Conservation (phyloP, 2,329 filamentous ascomycete genomes). For the Cytospora paraplurivora region DNA sequence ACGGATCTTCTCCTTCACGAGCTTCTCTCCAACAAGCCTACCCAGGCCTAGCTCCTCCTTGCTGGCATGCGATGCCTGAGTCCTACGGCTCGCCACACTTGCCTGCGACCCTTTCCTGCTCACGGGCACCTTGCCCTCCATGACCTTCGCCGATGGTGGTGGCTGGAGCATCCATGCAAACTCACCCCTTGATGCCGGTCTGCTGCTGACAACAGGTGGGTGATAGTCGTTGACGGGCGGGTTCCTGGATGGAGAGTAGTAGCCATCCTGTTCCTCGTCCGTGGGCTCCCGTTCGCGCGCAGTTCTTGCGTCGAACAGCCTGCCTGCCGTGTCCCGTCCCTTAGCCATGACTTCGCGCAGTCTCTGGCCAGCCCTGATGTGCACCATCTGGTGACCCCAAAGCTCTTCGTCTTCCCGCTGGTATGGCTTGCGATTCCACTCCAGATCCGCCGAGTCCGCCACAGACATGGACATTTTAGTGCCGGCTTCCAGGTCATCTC, state of each 20-base stretch:
- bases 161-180: conserved; percentile 92
- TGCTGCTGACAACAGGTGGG: conserved; percentile 79
- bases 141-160: conserved; percentile 84
- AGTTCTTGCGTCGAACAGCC: conserved; percentile 53
- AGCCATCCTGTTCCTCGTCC: conserved; percentile 55
- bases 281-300: conserved; percentile 56
- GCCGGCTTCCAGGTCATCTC: conserved; percentile 46
- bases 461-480: conserved; percentile 43
- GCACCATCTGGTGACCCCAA: conserved; percentile 67
- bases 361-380: conserved; percentile 52
- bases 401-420: conserved; percentile 87
- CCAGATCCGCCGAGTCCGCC: conserved; percentile 42
- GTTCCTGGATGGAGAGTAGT: conserved; percentile 62
- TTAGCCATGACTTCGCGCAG: conserved; percentile 61
- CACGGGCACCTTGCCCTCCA: conserved; percentile 81
- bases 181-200: conserved; percentile 67
- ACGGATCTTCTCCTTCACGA: conserved; percentile 49
- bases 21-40: conserved; percentile 48
- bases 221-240: conserved; percentile 85
- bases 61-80: conserved; percentile 36
- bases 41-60: conserved; percentile 47
- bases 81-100: conserved; percentile 52
- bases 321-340: conserved; percentile 57
- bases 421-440: conserved; percentile 78
- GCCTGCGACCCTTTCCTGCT: conserved; percentile 62